Conservation (phyloP, 148 eudicot species). For the Heliosperma pusillum region DNA sequence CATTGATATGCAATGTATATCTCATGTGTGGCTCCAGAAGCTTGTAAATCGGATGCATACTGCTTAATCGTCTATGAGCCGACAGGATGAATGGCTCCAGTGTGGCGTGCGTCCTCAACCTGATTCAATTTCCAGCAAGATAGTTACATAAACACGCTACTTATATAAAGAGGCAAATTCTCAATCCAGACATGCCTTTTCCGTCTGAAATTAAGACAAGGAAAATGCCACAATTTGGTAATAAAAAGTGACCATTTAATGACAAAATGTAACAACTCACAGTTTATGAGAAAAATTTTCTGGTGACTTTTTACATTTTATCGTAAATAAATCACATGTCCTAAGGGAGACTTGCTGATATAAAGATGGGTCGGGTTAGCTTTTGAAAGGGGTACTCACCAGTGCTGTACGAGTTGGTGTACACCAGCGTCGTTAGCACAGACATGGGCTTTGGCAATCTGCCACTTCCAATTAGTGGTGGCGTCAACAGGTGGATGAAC, state of each 20-base stretch:
- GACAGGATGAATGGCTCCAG: constrained; percentile 82
- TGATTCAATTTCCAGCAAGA: constrained; percentile 10
- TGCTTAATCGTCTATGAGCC: constrained; percentile 85
- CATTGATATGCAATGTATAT: constrained; percentile 75
- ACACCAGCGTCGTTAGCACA: constrained; percentile 93
- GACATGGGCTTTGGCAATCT: constrained; percentile 87
- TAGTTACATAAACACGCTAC: background rate
- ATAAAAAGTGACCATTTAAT: too few species aligned
- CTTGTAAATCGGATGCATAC: constrained; percentile 90
- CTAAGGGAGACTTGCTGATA: too few species aligned
- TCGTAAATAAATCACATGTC: too few species aligned
- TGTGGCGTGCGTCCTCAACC: constrained; percentile 82
- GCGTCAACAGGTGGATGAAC: constrained; percentile 78
- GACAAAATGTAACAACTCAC: too few species aligned
- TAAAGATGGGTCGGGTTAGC: background rate
- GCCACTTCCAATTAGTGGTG: constrained; percentile 82
- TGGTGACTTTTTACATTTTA: too few species aligned
- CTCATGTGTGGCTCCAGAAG: constrained; percentile 97
- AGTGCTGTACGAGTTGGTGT: constrained; percentile 90
- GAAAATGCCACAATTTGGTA: too few species aligned
- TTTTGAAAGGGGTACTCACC: constrained; percentile 36
- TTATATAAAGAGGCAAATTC: too few species aligned
- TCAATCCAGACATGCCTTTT: too few species aligned
- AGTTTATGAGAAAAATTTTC: too few species aligned
- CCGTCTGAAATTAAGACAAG: too few species aligned